Percentiles rank a stretch among this genome's conserved stretches.
Evolutionary conservation across 805 yeast genomes (phyloP).

Genomic region (Lipomyces lipofer): DNA sequence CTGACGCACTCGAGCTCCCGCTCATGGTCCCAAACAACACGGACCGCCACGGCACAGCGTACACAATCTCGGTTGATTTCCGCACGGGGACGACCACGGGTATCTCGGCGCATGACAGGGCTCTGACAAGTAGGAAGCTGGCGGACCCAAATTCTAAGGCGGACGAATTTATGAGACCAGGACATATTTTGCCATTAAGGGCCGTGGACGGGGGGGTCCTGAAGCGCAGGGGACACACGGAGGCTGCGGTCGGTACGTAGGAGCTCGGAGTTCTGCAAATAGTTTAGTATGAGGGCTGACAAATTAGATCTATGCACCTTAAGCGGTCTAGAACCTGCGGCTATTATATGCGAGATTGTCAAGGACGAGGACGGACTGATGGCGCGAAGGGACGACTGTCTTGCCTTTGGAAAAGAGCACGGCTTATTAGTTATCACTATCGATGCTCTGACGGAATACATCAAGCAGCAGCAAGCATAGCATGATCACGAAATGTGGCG

Average conservation of each 20-base stretch:
- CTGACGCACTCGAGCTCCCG: constrained; percentile 78
- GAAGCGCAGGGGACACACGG: constrained; percentile 91
- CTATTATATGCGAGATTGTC: constrained; percentile 90
- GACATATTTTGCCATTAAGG: constrained; percentile 89
- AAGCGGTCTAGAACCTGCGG: constrained; percentile 80
- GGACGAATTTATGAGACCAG: constrained; percentile 80
- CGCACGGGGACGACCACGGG: constrained; percentile 94
- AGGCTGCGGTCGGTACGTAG: constrained; percentile 70
- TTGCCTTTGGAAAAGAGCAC: constrained; percentile 61
- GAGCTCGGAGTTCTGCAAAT: too few species aligned
- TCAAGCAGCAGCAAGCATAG: constrained; percentile 33
- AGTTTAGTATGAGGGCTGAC: neutral
- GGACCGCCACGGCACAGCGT: constrained; percentile 96
- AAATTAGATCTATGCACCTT: constrained; percentile 66
- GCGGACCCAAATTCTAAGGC: constrained; percentile 62
- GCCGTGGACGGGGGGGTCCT: constrained; percentile 84
- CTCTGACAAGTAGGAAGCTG: constrained; percentile 70
- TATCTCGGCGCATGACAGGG: constrained; percentile 91
- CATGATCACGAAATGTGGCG: too few species aligned
- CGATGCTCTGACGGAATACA: constrained; percentile 64
- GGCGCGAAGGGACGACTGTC: constrained; percentile 91
- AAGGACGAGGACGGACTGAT: constrained; percentile 90
- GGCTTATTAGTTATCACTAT: constrained; percentile 74
- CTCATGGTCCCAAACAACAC: constrained; percentile 63
- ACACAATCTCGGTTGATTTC: constrained; percentile 87